Evolutionary conservation across 495 filamentous ascomycete genomes (phyloP).

Genomic region (Umbilicaria muhlenbergii): DNA sequence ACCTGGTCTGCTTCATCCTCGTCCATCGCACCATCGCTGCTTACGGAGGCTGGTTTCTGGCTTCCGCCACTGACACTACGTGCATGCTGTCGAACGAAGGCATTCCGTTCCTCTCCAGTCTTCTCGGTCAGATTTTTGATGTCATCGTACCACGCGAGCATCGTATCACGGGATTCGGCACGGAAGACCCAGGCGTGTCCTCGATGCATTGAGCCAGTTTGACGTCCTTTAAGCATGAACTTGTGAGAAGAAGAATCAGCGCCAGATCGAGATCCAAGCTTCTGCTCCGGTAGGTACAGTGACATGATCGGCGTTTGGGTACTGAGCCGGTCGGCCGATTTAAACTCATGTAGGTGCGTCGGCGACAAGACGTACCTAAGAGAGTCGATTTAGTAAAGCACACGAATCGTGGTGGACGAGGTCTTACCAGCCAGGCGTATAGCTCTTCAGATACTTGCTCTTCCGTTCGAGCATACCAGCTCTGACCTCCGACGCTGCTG

Average conservation of each 20-base stretch:
- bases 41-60: conserved; percentile 42
- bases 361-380: conserved; percentile 87
- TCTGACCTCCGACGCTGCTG: conserved; percentile 70
- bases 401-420: conserved; percentile 2
- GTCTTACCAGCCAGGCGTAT: conserved; percentile 84
- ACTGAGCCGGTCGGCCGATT: conserved; percentile 60
- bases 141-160: conserved; percentile 94
- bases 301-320: conserved; percentile 84
- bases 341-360: conserved; percentile 96
- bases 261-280: conserved; percentile 80
- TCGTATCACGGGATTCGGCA: conserved; percentile 85
- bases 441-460: conserved; percentile 97
- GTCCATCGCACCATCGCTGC: conserved; percentile 62
- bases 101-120: conserved; percentile 76
- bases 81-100: conserved; percentile 65
- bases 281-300: conserved; percentile 83
- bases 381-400: not conserved
- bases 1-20: conserved; percentile 70
- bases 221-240: conserved; percentile 90
- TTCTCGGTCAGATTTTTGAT: conserved; percentile 76
- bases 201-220: conserved; percentile 84
- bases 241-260: conserved; percentile 86
- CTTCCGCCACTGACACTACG: conserved; percentile 59
- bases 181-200: conserved; percentile 97
- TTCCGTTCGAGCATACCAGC: conserved; percentile 89